Conservation (phyloP, 1,284 basidiomycete genomes). For the Sanghuangporus weigelae region DNA sequence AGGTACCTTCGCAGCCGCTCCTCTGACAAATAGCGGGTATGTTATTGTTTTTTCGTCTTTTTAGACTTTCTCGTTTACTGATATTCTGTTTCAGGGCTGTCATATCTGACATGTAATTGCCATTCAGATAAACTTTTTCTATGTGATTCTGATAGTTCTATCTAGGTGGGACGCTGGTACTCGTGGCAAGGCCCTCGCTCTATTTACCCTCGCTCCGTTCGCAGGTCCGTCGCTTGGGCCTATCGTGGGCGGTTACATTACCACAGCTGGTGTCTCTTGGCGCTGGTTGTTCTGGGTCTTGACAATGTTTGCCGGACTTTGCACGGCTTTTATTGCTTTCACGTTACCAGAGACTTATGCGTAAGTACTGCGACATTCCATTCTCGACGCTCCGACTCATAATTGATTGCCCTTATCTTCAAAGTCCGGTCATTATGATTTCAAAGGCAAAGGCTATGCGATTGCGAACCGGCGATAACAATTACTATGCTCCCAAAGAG, state of each 20-base stretch:
- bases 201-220: conserved; percentile 50
- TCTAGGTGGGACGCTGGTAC: conserved; percentile 43
- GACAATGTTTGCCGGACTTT: conserved; percentile 41
- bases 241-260: conserved; percentile 45
- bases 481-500: conserved; percentile 43
- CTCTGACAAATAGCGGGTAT: conserved; percentile 46
- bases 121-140: conserved; percentile 25
- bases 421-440: conserved; percentile 41
- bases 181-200: conserved; percentile 48
- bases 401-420: neutral
- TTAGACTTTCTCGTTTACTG: neutral
- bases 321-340: conserved; percentile 35
- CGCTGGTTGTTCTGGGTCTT: conserved; percentile 47
- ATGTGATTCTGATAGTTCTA: conserved; percentile 26
- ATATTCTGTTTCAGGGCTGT: conserved; percentile 30
- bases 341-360: conserved; percentile 43
- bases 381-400: too few species aligned
- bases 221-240: conserved; percentile 40
- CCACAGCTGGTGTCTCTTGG: conserved; percentile 37
- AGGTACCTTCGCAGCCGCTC: conserved; percentile 51
- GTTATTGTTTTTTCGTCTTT: conserved; percentile 12
- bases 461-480: conserved; percentile 48
- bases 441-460: conserved; percentile 29
- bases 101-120: conserved; percentile 32
- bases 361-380: conserved; percentile 30